Percentiles rank a stretch among this genome's conserved stretches.
phyloP scores from a whole-genome alignment of 495 filamentous ascomycete genomes.

The Halenospora varia region DNA sequence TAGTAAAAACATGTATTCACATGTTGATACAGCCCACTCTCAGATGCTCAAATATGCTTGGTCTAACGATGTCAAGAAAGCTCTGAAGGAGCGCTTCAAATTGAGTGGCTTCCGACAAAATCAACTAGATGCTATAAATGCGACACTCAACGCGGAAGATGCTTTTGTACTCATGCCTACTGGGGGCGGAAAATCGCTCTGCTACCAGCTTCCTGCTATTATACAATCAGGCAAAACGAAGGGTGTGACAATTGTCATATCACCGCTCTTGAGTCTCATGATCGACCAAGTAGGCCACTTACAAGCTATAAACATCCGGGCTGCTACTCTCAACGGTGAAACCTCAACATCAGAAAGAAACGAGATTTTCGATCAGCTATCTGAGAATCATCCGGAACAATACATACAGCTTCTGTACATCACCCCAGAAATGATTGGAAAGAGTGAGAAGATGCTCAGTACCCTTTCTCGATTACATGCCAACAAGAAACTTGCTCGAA shows the following conservation, averaged over 20 bases:
- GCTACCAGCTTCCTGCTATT: constrained; percentile 91
- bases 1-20: constrained; percentile 35
- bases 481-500: constrained; percentile 69
- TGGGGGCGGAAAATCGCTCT: constrained; percentile 93
- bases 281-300: constrained; percentile 89
- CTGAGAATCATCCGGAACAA: constrained; percentile 58
- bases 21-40: constrained; percentile 22
- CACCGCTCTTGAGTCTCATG: constrained; percentile 94
- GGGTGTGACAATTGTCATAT: constrained; percentile 89
- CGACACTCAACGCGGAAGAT: constrained; percentile 81
- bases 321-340: constrained; percentile 76
- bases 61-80: constrained; percentile 79
- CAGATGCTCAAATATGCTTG: constrained; percentile 55
- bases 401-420: constrained; percentile 84
- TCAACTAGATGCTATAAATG: constrained; percentile 93
- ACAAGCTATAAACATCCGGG: constrained; percentile 66
- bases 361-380: constrained; percentile 56
- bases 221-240: constrained; percentile 74
- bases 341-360: constrained; percentile 48
- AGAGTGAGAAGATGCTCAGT: constrained; percentile 59
- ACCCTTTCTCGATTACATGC: constrained; percentile 59
- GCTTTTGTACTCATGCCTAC: constrained; percentile 97
- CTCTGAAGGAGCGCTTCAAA: constrained; percentile 73
- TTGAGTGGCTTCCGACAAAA: constrained; percentile 84
- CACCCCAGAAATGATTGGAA: constrained; percentile 93